Conservation (phyloP, 345 rosid genomes). For the Corymbia maculata region DNA sequence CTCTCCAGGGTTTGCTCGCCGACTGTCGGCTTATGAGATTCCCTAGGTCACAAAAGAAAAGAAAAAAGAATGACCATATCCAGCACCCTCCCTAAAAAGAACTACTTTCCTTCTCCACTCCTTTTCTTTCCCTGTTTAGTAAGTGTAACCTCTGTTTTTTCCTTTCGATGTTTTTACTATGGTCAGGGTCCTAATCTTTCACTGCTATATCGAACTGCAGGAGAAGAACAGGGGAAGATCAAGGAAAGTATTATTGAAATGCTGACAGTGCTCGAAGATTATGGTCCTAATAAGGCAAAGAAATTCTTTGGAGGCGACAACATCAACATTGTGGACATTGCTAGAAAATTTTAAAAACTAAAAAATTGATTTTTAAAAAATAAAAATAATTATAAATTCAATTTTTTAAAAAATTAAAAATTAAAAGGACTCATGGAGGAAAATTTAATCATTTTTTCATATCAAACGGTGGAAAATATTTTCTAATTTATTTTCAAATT, state of each 20-base stretch:
- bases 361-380: too few relatives aligned
- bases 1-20: too few relatives aligned
- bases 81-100: not conserved
- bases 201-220: not conserved
- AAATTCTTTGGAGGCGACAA: conserved; percentile 5
- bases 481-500: too few relatives aligned
- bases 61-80: too few relatives aligned
- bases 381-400: too few relatives aligned
- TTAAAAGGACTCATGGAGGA: too few relatives aligned
- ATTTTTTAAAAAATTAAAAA: too few relatives aligned
- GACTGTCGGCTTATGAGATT: too few relatives aligned
- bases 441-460: too few relatives aligned
- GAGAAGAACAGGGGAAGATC: conserved; percentile 8
- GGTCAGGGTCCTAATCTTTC: not conserved
- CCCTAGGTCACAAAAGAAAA: too few relatives aligned
- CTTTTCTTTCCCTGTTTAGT: not conserved
- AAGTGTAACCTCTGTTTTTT: not conserved
- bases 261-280: conserved; percentile 1
- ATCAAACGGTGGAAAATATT: too few relatives aligned
- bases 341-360: too few relatives aligned
- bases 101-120: not conserved
- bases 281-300: conserved; percentile 1
- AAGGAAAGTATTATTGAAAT: not conserved
- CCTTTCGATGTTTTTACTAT: not conserved
- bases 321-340: conserved; percentile 3